Evolutionary conservation across 495 filamentous ascomycete species (phyloP).

Genomic region (Penicillium chermesinum): DNA sequence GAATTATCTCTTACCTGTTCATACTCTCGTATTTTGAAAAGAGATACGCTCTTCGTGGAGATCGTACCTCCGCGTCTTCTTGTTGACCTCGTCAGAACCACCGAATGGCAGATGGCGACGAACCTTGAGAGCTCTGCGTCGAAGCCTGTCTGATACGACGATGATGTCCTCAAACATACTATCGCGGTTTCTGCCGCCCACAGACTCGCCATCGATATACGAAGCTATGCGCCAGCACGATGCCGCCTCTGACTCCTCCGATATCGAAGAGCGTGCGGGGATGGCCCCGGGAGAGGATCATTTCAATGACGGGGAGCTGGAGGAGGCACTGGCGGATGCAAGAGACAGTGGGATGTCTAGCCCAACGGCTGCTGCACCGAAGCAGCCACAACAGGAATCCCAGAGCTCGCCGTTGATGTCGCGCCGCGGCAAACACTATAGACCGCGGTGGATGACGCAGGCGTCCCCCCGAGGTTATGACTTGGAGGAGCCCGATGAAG

Average conservation of each 20-base stretch:
- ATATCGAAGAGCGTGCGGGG: constrained; percentile 64
- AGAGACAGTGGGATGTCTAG: constrained; percentile 54
- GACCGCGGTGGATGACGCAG: constrained; percentile 32
- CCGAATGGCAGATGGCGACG: constrained; percentile 4
- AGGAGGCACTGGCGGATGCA: constrained; percentile 60
- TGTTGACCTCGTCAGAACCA: constrained; percentile 2
- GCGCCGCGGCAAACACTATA: constrained; percentile 27
- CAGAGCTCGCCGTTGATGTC: constrained; percentile 15
- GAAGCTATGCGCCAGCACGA: constrained; percentile 62
- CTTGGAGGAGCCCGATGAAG: constrained; percentile 78
- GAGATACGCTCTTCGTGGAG: constrained; percentile 2
- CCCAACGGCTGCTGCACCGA: constrained; percentile 46
- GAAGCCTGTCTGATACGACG: constrained; percentile 15
- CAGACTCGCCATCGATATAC: constrained; percentile 64
- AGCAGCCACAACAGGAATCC: constrained; percentile 14
- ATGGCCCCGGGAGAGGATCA: constrained; percentile 57
- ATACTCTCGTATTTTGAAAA: not conserved
- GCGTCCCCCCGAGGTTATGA: constrained; percentile 30
- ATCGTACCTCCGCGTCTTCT: constrained; percentile 1
- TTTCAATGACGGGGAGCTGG: constrained; percentile 69
- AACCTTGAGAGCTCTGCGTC: constrained; percentile 1
- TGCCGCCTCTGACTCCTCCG: constrained; percentile 51
- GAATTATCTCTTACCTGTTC: not conserved
- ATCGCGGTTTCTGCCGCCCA: constrained; percentile 63
- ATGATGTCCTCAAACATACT: constrained; percentile 78